Conservation (phyloP, 768 basidiomycete genomes). For the Mrakia frigida region DNA sequence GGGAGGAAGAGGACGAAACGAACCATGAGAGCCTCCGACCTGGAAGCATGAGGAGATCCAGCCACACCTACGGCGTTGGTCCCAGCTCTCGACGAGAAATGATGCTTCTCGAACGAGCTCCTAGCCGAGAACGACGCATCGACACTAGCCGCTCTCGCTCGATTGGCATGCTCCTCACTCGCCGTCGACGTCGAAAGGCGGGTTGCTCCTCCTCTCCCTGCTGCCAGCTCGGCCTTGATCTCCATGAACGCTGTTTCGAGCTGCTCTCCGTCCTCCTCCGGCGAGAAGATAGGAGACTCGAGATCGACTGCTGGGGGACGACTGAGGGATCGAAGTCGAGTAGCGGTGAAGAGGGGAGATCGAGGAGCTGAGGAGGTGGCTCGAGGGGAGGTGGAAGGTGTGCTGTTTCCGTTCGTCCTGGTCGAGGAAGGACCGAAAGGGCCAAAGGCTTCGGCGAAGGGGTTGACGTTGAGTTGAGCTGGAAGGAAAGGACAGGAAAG, state of each 20-base stretch:
- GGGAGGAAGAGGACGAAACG: background rate
- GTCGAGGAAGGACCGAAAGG: background rate
- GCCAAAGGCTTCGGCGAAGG: background rate
- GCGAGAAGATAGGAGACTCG: conserved; percentile 33
- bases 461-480: background rate
- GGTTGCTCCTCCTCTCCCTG: conserved; percentile 45
- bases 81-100: background rate
- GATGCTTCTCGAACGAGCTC: conserved; percentile 29
- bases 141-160: conserved; percentile 26
- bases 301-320: conserved; percentile 34
- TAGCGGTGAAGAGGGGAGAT: conserved; percentile 18
- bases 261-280: conserved; percentile 38
- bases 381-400: background rate
- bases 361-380: background rate
- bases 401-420: background rate
- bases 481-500: background rate
- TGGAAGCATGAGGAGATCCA: conserved; percentile 24
- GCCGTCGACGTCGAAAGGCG: conserved; percentile 17
- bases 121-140: conserved; percentile 8
- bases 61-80: background rate
- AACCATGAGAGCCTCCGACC: conserved; percentile 26
- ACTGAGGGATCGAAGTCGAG: conserved; percentile 22
- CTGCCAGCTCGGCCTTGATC: conserved; percentile 76
- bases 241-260: conserved; percentile 70
- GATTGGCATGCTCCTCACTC: background rate